These are phyloP conservation scores for Nicotiana sylvestris DNA, from an alignment of 257 asterid species.

Conservation along the genomic window DNA sequence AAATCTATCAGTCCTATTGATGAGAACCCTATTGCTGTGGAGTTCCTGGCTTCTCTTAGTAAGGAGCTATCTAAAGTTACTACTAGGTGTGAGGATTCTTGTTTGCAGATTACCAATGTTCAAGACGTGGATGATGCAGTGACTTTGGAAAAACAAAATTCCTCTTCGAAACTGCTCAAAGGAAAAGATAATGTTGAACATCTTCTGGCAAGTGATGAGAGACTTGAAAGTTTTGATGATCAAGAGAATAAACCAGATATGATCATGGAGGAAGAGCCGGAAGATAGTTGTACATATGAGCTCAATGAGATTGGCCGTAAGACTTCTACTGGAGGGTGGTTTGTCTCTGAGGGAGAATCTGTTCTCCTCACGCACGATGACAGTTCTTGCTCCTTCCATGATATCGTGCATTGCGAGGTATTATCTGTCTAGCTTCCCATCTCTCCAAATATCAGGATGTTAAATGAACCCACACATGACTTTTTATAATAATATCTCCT, in stretches of 20 bases:
- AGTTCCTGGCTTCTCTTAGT: constrained; percentile 39
- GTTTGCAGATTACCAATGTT: constrained; percentile 31
- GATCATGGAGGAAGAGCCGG: constrained; percentile 50
- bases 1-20: constrained; percentile 23
- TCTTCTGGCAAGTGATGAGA: constrained; percentile 57
- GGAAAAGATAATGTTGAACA: constrained; percentile 34
- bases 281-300: constrained; percentile 34
- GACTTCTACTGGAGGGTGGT: constrained; percentile 85
- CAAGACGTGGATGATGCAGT: constrained; percentile 48
- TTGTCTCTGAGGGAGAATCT: constrained; percentile 85
- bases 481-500: not conserved
- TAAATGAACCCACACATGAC: not conserved
- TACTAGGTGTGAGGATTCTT: constrained; percentile 1
- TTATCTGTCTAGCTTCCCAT: not conserved
- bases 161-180: constrained; percentile 22
- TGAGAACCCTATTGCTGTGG: constrained; percentile 40
- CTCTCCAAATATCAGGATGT: not conserved
- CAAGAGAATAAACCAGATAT: constrained; percentile 45
- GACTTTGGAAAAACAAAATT: constrained; percentile 19
- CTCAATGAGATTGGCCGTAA: constrained; percentile 59
- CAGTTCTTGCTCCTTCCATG: constrained; percentile 77
- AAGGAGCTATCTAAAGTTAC: constrained; percentile 25
- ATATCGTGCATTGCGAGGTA: constrained; percentile 73
- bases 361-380: constrained; percentile 72
- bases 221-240: constrained; percentile 55